Conservation (phyloP, 148 eudicot genomes). For the Dianthus caryophyllus region DNA sequence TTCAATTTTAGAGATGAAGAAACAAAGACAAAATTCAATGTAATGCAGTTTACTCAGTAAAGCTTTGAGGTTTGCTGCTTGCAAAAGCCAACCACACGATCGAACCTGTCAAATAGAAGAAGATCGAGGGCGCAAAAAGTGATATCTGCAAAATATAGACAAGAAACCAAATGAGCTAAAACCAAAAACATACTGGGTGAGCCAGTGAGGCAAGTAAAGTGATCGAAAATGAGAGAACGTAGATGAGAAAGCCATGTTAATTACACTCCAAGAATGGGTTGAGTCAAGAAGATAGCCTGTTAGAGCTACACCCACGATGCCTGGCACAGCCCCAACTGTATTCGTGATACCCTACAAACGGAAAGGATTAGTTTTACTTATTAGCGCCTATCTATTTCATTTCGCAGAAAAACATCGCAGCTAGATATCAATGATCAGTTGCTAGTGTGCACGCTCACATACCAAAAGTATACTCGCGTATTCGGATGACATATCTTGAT, state of each 20-base stretch:
- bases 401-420: background rate
- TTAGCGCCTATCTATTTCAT: too few species aligned
- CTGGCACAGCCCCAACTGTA: slow-evolving; percentile 92
- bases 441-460: slow-evolving; percentile 18
- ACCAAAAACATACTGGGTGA: background rate
- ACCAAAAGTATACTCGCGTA: slow-evolving; percentile 98
- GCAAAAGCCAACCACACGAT: slow-evolving; percentile 84
- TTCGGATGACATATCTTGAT: slow-evolving; percentile 98
- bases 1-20: background rate
- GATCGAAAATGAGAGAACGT: slow-evolving; percentile 1
- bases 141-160: slow-evolving; percentile 42
- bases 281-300: slow-evolving; percentile 92
- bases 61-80: slow-evolving; percentile 90
- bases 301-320: slow-evolving; percentile 93
- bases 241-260: slow-evolving; percentile 10
- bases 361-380: background rate
- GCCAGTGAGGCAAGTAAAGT: too few species aligned
- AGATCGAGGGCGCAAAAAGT: slow-evolving; percentile 86
- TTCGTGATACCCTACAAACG: slow-evolving; percentile 80
- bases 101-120: slow-evolving; percentile 97
- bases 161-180: background rate
- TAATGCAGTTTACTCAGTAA: slow-evolving; percentile 26
- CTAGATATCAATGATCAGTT: background rate
- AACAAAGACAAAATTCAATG: background rate
- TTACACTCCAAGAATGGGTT: slow-evolving; percentile 98